Conservation (phyloP, 2,329 filamentous ascomycete genomes). For the Daldinia sp. region DNA sequence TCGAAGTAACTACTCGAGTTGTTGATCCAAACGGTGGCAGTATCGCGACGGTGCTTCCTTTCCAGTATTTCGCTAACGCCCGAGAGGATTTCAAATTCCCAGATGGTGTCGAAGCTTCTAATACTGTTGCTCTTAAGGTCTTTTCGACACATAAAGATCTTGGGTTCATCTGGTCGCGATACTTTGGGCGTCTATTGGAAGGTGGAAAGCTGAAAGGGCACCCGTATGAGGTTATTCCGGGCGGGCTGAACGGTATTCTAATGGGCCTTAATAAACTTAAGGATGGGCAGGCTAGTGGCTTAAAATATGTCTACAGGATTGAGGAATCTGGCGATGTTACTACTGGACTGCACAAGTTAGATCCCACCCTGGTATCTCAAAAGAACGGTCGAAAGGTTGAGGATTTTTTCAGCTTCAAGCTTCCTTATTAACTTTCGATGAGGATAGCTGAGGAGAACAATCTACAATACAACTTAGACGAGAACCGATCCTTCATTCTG, state of each 20-base stretch:
- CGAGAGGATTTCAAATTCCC: conserved; percentile 27
- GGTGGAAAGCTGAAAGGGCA: conserved; percentile 61
- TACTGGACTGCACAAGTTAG: neutral
- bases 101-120: conserved; percentile 19
- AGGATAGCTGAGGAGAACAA: no score
- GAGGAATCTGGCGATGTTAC: conserved; percentile 40
- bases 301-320: conserved; percentile 68
- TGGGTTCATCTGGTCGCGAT: conserved; percentile 42
- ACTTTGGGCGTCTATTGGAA: conserved; percentile 52
- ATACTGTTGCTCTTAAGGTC: conserved; percentile 13
- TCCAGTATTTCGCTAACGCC: conserved; percentile 18
- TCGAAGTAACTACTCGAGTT: conserved; percentile 29
- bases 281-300: conserved; percentile 66
- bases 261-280: conserved; percentile 62
- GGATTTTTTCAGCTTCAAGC: neutral
- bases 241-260: conserved; percentile 63
- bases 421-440: neutral
- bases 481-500: neutral
- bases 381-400: neutral
- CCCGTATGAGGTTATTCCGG: conserved; percentile 60
- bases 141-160: conserved; percentile 30
- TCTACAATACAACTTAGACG: neutral
- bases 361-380: neutral
- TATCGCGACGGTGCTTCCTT: conserved; percentile 31
- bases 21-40: conserved; percentile 15